phyloP scores from a whole-genome alignment of 805 yeast genomes.

The Saturnispora hagleri region DNA sequence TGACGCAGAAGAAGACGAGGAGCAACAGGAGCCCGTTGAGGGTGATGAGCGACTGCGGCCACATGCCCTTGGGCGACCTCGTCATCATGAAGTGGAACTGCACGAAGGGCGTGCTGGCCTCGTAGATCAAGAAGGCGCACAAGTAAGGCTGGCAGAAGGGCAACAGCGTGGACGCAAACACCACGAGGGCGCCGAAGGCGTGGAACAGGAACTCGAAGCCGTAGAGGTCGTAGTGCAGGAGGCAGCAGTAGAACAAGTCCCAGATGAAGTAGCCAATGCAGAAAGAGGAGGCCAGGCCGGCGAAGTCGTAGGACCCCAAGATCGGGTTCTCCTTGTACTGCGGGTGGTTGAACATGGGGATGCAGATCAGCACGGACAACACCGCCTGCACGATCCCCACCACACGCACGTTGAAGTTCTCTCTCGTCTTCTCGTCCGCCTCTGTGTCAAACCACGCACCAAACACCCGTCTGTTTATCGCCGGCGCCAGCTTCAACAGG shows the following conservation, averaged over 20 bases:
- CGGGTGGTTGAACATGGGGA: constrained; percentile 59
- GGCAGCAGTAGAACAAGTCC: constrained; percentile 68
- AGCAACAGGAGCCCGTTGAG: constrained; percentile 69
- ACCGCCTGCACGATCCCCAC: constrained; percentile 82
- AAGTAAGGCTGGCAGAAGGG: constrained; percentile 79
- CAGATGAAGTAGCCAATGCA: constrained; percentile 85
- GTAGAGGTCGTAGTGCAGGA: constrained; percentile 52
- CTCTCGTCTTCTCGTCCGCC: constrained; percentile 34
- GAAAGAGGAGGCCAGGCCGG: constrained; percentile 61
- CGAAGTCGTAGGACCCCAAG: constrained; percentile 65
- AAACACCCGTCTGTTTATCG: constrained; percentile 38
- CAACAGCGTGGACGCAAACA: constrained; percentile 50
- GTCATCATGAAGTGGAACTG: constrained; percentile 88
- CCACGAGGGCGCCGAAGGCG: constrained; percentile 72
- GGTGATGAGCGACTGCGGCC: constrained; percentile 44
- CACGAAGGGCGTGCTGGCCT: constrained; percentile 89
- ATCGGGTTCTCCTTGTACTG: constrained; percentile 41
- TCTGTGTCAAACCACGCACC: constrained; percentile 39
- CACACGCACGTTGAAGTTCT: constrained; percentile 84
- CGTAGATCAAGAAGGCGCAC: constrained; percentile 77
- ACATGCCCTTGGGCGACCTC: constrained; percentile 59
- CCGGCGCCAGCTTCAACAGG: constrained; percentile 45
- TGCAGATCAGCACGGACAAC: constrained; percentile 46
- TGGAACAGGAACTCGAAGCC: constrained; percentile 80
- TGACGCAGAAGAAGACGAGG: constrained; percentile 59